A percentile compares a stretch with the other conserved stretches of the same genome.
Evolutionary conservation across 805 yeast species (phyloP).

Genomic region (Candida sonorensis): DNA sequence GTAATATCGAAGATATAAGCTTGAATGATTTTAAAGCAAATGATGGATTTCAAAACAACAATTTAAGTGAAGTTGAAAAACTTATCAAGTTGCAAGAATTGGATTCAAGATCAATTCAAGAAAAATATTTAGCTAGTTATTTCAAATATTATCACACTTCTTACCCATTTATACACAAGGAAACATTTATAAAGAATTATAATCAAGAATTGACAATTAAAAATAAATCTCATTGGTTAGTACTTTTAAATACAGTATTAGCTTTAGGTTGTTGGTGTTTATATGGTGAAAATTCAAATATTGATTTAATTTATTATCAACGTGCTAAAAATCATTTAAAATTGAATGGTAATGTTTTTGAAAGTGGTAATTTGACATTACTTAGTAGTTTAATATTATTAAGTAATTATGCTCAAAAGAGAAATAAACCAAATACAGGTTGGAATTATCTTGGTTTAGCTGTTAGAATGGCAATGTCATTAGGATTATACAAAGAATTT

Average conservation of each 20-base stretch:
- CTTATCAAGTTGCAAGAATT: no score
- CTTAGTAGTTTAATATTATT: constrained; percentile 46
- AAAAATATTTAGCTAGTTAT: constrained; percentile 34
- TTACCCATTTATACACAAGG: constrained; percentile 53
- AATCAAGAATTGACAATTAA: constrained; percentile 34
- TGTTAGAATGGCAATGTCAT: constrained; percentile 57
- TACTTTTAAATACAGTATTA: constrained; percentile 48
- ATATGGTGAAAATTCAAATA: constrained; percentile 44
- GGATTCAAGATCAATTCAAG: constrained; percentile 18
- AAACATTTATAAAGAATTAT: constrained; percentile 43
- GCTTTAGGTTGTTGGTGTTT: constrained; percentile 69
- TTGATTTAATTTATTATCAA: constrained; percentile 50
- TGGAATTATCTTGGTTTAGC: constrained; percentile 65
- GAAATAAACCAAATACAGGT: constrained; percentile 61
- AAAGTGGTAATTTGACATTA: constrained; percentile 51
- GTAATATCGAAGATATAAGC: no score
- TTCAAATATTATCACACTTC: constrained; percentile 55
- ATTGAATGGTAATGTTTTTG: constrained; percentile 40
- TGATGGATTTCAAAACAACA: no score
- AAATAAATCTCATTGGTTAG: constrained; percentile 42
- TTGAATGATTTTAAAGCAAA: no score
- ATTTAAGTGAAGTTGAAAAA: no score
- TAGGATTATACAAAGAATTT: constrained; percentile 56
- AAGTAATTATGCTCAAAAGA: constrained; percentile 55
- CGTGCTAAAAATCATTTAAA: constrained; percentile 40